Base-by-base conservation (phyloP, 768 basidiomycete species). In the Boletales sp. region DNA sequence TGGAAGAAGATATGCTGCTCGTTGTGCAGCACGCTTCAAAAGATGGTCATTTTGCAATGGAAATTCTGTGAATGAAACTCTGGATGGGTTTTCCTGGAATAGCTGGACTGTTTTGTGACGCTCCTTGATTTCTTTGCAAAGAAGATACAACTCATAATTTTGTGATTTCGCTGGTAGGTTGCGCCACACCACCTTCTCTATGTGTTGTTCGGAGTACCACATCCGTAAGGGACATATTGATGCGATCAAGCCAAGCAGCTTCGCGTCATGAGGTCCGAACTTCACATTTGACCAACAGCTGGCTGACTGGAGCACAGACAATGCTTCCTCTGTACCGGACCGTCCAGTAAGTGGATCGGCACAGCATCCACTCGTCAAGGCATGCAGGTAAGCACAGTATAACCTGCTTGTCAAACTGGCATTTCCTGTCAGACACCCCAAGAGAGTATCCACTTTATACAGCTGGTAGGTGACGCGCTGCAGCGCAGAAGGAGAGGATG, bases 271-370 rank as follows among this genome's bases (percentile, higher is more conserved):
- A 9, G 34, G 0, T 5, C 49, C 50, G 10, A 76, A 58, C 30
- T 49, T 56, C 57, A 70, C 68, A 45, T 76, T 76, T 0, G 77
- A 75, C 17, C 55, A 61, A 18, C 61, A 70, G 14, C 61, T 55
- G 13, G 74, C 68, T 0, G 72, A 73, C 18, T 47, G 50, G 36
- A 79, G 56, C 38, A 70, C 63, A 34, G 61, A 50, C 15, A 77
- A 56, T 1, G 75, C 75, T 44, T 76, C 67, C 35, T 73, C 68
- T 5, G 68, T 68, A 8, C 77, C 77, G 0, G 72, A 73, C 10
- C 68, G 68, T 60, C 53, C 52, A 0, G 71, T 74, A 35, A 79
- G 59, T 0, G 75, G 74, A 55, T 79, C 78, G 1, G 68, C 64
- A 3, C 72, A 57, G 25, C 62, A 63, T 36, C 66, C 65, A 30